These are phyloP conservation scores for Bremia lactucae DNA, from an alignment of 352 stramenopile species.

Conservation along the genomic window DNA sequence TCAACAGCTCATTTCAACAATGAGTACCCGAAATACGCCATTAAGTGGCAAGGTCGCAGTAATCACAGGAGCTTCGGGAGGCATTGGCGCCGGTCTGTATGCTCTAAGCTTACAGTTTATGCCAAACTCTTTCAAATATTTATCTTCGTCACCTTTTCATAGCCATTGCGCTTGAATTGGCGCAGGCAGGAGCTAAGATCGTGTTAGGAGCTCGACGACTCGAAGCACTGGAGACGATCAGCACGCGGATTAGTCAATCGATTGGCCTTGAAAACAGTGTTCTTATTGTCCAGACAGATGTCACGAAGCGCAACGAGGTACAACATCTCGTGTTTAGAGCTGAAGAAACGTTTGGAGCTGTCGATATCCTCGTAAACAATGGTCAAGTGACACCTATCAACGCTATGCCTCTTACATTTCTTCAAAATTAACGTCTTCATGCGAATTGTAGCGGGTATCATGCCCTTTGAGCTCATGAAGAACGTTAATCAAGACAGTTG, in stretches of 20 bases:
- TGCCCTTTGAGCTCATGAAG: constrained; percentile 88
- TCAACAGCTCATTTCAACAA: constrained; percentile 4
- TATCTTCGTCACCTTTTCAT: neutral
- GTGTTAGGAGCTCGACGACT: constrained; percentile 67
- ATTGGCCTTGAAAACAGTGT: constrained; percentile 20
- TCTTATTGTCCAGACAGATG: constrained; percentile 42
- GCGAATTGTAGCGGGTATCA: constrained; percentile 63
- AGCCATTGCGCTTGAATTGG: constrained; percentile 66
- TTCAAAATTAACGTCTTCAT: neutral
- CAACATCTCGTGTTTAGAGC: constrained; percentile 48
- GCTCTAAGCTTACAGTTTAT: neutral
- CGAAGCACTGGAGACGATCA: constrained; percentile 42
- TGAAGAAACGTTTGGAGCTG: constrained; percentile 45
- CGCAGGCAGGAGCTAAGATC: constrained; percentile 64
- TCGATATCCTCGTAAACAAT: constrained; percentile 89
- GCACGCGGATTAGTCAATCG: constrained; percentile 21
- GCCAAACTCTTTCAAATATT: neutral
- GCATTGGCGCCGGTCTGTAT: constrained; percentile 61
- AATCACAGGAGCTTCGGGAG: constrained; percentile 81
- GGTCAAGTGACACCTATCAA: constrained; percentile 13
- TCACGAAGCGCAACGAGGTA: constrained; percentile 59
- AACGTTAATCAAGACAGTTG: constrained; percentile 88
- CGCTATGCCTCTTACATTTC: neutral
- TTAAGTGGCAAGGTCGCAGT: constrained; percentile 75
- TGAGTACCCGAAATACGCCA: constrained; percentile 15